A percentile compares a stretch with the other conserved stretches of the same genome.
Evolutionary conservation across 306 rosid genomes (phyloP).

Genomic region (Carpinus viminea): DNA sequence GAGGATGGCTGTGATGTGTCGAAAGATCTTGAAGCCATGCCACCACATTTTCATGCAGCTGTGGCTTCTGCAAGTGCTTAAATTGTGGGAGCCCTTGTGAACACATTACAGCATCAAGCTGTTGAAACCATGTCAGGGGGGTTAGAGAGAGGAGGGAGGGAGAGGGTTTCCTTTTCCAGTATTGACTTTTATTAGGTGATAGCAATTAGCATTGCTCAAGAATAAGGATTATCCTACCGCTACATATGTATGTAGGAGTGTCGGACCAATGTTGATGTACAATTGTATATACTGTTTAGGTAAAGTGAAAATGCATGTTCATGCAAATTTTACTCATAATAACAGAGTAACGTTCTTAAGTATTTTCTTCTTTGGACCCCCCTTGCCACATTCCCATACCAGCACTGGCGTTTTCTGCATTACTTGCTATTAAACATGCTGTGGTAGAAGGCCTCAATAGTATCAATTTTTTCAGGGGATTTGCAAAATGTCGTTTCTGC

Average conservation of each 20-base stretch:
- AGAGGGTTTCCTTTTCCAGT: too few species aligned
- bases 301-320: background rate
- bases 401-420: too few species aligned
- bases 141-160: background rate
- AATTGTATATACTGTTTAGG: background rate
- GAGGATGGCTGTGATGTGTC: conserved; percentile 24
- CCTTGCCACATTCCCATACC: too few species aligned
- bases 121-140: background rate
- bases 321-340: background rate
- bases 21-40: conserved; percentile 21
- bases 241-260: background rate
- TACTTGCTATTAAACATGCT: too few species aligned
- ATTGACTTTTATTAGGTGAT: background rate
- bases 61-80: conserved; percentile 55
- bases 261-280: background rate
- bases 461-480: too few species aligned
- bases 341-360: background rate
- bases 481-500: too few species aligned
- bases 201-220: background rate
- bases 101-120: background rate
- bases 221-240: background rate
- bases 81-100: background rate
- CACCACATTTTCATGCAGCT: conserved; percentile 37
- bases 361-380: background rate
- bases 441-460: too few species aligned